Conservation (phyloP, 768 basidiomycete species). For the Collybia sordida region DNA sequence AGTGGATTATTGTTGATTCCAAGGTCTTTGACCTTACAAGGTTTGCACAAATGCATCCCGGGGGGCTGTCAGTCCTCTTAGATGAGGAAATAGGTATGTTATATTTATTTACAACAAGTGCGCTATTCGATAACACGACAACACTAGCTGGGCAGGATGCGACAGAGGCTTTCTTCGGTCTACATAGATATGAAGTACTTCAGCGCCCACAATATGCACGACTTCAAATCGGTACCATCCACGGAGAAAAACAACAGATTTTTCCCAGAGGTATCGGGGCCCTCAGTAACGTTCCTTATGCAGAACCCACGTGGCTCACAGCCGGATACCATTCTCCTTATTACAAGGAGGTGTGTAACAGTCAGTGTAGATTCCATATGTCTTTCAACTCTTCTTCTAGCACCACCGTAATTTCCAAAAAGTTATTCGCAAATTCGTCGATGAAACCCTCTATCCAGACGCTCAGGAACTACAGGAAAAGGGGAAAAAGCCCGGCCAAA, state of each 20-base stretch:
- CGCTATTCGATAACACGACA: background rate
- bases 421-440: conserved; percentile 13
- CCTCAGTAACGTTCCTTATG: conserved; percentile 70
- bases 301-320: conserved; percentile 74
- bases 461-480: conserved; percentile 16
- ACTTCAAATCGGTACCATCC: conserved; percentile 60
- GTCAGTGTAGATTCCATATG: background rate
- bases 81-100: conserved; percentile 61
- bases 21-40: conserved; percentile 69
- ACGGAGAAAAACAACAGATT: conserved; percentile 54
- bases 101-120: background rate
- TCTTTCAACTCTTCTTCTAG: background rate
- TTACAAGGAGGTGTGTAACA: conserved; percentile 17
- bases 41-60: conserved; percentile 73
- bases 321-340: conserved; percentile 47
- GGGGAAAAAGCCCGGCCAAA: conserved; percentile 14
- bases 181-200: conserved; percentile 74
- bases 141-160: conserved; percentile 64
- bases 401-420: conserved; percentile 17
- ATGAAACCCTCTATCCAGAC: conserved; percentile 14
- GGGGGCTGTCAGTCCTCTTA: conserved; percentile 65
- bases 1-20: conserved; percentile 20
- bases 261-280: conserved; percentile 43
- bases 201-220: conserved; percentile 60
- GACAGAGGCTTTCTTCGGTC: conserved; percentile 70